A percentile compares a stretch with the other conserved stretches of the same genome.
These are phyloP conservation scores for Trichophyton simii DNA, from an alignment of 2,329 filamentous ascomycete species.

Conservation along the genomic window DNA sequence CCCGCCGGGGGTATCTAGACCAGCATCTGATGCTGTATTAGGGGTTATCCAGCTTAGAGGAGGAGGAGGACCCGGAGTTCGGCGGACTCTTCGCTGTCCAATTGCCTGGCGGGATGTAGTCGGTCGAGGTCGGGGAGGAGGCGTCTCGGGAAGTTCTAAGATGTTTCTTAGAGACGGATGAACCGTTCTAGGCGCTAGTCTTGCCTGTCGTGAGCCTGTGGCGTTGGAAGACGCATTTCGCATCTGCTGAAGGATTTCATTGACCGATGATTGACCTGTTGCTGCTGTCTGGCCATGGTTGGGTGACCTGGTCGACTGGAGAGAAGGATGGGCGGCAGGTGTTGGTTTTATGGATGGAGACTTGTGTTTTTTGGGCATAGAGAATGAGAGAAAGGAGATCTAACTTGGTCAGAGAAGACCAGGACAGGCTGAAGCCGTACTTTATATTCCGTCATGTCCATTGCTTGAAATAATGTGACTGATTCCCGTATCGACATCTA, in stretches of 20 bases:
- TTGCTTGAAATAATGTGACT: neutral
- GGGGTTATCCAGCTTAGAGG: slow-evolving; percentile 34
- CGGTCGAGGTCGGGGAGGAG: slow-evolving; percentile 30
- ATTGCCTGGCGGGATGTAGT: slow-evolving; percentile 23
- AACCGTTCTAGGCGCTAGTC: slow-evolving; percentile 25
- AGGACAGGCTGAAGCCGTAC: neutral
- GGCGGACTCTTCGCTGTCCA: slow-evolving; percentile 23
- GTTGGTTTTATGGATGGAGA: slow-evolving; percentile 29
- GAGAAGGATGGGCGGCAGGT: slow-evolving; percentile 29
- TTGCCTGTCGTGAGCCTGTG: slow-evolving; percentile 13
- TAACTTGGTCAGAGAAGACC: neutral
- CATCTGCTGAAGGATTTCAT: slow-evolving; percentile 37
- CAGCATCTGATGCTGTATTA: neutral
- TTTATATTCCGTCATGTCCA: too few species aligned
- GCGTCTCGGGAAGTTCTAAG: slow-evolving; percentile 33
- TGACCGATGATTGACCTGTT: slow-evolving; percentile 28
- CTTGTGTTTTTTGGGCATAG: slow-evolving; percentile 39
- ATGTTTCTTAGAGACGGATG: slow-evolving; percentile 35
- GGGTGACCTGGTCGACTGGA: neutral
- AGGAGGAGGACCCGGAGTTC: slow-evolving; percentile 34
- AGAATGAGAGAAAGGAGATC: neutral
- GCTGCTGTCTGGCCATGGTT: slow-evolving; percentile 13
- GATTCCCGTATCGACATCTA: neutral
- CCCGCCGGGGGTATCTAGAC: too few species aligned
- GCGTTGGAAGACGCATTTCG: slow-evolving; percentile 25